Conservation (phyloP, 371 early-diverging fungal species). For the Capillidium heterosporum region DNA sequence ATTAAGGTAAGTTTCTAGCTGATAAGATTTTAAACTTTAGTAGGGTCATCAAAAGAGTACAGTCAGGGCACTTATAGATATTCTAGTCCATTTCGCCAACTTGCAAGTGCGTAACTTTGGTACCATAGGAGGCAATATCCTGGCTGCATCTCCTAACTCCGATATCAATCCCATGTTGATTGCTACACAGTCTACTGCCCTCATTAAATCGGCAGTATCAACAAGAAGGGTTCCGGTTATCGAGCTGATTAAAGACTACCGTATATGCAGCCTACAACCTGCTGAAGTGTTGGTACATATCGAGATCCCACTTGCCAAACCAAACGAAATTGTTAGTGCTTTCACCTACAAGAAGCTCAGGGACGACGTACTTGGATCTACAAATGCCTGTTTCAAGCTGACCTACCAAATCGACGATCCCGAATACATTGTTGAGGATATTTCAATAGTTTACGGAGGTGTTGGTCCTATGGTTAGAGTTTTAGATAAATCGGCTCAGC, state of each 20-base stretch:
- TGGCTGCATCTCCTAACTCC: slow-evolving; percentile 63
- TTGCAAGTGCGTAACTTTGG: slow-evolving; percentile 63
- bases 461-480: slow-evolving; percentile 42
- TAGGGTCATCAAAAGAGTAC: slow-evolving; percentile 11
- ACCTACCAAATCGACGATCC: slow-evolving; percentile 21
- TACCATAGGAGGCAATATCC: slow-evolving; percentile 58
- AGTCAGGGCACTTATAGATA: slow-evolving; percentile 37
- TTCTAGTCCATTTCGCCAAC: slow-evolving; percentile 51
- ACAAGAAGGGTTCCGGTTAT: slow-evolving; percentile 27
- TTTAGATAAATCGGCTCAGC: slow-evolving; percentile 18
- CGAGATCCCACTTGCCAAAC: slow-evolving; percentile 28
- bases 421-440: slow-evolving; percentile 21
- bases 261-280: slow-evolving; percentile 36
- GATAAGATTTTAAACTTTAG: background rate
- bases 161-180: slow-evolving; percentile 64
- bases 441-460: slow-evolving; percentile 41
- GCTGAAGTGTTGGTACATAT: slow-evolving; percentile 35
- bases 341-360: slow-evolving; percentile 64
- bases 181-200: slow-evolving; percentile 32
- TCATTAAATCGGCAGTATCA: slow-evolving; percentile 18
- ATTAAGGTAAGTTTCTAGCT: background rate
- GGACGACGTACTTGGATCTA: slow-evolving; percentile 67
- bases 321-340: slow-evolving; percentile 33
- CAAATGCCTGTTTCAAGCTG: slow-evolving; percentile 45
- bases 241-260: slow-evolving; percentile 55